These are phyloP conservation scores for Coelastrella sp. DNA, from an alignment of 139 green algal species.

Conservation along the genomic window DNA sequence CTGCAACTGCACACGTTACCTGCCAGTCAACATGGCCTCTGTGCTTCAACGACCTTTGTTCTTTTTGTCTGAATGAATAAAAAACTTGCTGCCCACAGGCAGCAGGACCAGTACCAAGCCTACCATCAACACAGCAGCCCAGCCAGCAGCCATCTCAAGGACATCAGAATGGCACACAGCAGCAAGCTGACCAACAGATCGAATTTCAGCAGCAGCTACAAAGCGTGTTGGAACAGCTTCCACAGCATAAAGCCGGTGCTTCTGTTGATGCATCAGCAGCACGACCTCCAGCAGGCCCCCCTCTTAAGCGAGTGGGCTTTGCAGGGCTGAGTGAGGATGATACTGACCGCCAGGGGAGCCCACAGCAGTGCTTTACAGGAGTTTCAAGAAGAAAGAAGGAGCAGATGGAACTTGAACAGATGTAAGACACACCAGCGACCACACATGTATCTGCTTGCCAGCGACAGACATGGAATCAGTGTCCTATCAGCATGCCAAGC, in stretches of 20 bases:
- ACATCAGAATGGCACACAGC: not conserved
- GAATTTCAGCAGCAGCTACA: too few relatives aligned
- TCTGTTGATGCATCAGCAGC: too few relatives aligned
- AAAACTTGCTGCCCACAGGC: too few relatives aligned
- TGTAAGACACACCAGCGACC: not conserved
- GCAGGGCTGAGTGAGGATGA: not conserved
- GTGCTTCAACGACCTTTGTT: too few relatives aligned
- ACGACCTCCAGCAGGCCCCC: not conserved
- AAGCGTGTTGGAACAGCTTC: not conserved
- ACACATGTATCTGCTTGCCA: not conserved
- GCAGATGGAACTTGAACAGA: conserved; percentile 52
- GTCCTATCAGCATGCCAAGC: not conserved
- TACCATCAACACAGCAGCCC: not conserved
- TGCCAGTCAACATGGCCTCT: too few relatives aligned
- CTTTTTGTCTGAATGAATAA: not conserved
- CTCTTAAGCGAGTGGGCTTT: conserved; percentile 34
- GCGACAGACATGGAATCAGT: not conserved
- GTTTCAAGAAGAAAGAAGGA: conserved; percentile 60
- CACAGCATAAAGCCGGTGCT: conserved; percentile 4
- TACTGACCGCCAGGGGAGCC: not conserved
- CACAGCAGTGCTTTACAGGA: conserved; percentile 42
- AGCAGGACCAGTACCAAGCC: not conserved
- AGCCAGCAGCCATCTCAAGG: too few relatives aligned
- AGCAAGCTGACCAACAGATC: conserved; percentile 2
- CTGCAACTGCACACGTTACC: too few relatives aligned